A percentile compares a stretch with the other conserved stretches of the same genome.
Evolutionary conservation across 352 stramenopile species (phyloP).

Genomic region (Globisporangium solare): DNA sequence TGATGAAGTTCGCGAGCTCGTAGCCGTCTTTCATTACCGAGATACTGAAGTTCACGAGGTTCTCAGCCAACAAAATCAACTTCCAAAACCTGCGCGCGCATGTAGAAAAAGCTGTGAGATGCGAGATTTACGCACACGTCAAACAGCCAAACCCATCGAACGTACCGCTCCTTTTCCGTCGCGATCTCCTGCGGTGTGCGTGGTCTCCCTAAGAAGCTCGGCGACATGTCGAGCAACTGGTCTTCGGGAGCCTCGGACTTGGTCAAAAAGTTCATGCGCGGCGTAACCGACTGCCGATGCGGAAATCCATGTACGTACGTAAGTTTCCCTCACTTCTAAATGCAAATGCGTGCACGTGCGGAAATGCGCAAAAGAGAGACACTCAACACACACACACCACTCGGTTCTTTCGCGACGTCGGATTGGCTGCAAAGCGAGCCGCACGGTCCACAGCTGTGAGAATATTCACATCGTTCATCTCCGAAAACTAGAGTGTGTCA

Average conservation of each 20-base stretch:
- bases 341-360: background rate
- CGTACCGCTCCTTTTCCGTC: slow-evolving; percentile 43
- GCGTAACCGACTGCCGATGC: slow-evolving; percentile 3
- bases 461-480: slow-evolving; percentile 66
- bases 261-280: slow-evolving; percentile 14
- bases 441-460: slow-evolving; percentile 52
- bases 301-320: background rate
- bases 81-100: slow-evolving; percentile 47
- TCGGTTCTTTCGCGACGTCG: slow-evolving; percentile 20
- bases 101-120: background rate
- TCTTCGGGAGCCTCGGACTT: slow-evolving; percentile 71
- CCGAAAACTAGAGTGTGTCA: slow-evolving; percentile 22
- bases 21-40: slow-evolving; percentile 37
- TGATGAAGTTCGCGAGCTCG: slow-evolving; percentile 37
- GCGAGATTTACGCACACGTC: background rate
- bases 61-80: slow-evolving; percentile 57
- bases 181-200: slow-evolving; percentile 26
- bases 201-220: slow-evolving; percentile 28
- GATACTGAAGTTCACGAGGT: slow-evolving; percentile 63
- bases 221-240: slow-evolving; percentile 43
- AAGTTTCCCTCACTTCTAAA: background rate
- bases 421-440: slow-evolving; percentile 25
- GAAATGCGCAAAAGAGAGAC: no score
- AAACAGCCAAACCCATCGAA: background rate
- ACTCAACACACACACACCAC: slow-evolving; percentile 21